These are phyloP conservation scores for Picea glauca DNA, from an alignment of 75 land plant species.

Conservation along the genomic window DNA sequence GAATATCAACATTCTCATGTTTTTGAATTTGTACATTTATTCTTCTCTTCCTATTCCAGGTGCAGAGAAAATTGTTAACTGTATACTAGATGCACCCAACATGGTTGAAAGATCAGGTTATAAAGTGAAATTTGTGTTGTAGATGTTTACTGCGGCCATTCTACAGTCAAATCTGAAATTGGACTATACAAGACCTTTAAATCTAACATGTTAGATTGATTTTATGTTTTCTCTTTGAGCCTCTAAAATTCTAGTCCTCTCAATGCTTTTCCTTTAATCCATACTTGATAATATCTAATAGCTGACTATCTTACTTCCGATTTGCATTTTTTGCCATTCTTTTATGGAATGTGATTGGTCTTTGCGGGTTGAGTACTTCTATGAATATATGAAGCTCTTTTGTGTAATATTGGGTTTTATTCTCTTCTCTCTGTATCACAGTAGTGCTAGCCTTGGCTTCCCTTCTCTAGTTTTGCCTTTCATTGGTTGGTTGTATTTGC, in stretches of 20 bases:
- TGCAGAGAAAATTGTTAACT: background rate
- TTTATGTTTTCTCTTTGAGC: background rate
- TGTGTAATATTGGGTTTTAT: background rate
- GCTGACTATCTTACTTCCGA: background rate
- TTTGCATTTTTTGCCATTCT: slow-evolving; percentile 8
- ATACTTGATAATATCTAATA: background rate
- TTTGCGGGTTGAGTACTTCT: background rate
- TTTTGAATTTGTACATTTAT: background rate
- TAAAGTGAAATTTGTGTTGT: no score
- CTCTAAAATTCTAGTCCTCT: background rate
- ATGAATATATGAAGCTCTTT: background rate
- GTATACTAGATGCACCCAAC: background rate
- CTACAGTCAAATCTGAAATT: no score
- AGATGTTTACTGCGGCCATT: no score
- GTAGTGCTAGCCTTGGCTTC: background rate
- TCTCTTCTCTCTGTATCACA: background rate
- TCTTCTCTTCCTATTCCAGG: background rate
- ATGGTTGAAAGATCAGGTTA: background rate
- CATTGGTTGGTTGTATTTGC: background rate
- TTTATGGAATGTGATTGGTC: background rate
- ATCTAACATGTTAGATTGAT: background rate
- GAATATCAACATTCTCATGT: background rate
- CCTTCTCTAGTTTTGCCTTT: background rate
- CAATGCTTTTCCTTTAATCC: background rate
- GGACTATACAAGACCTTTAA: no score